A percentile compares a stretch with the other conserved stretches of the same genome.
Evolutionary conservation across 2,329 filamentous ascomycete genomes (phyloP).

Genomic region (Fusarium nanum): DNA sequence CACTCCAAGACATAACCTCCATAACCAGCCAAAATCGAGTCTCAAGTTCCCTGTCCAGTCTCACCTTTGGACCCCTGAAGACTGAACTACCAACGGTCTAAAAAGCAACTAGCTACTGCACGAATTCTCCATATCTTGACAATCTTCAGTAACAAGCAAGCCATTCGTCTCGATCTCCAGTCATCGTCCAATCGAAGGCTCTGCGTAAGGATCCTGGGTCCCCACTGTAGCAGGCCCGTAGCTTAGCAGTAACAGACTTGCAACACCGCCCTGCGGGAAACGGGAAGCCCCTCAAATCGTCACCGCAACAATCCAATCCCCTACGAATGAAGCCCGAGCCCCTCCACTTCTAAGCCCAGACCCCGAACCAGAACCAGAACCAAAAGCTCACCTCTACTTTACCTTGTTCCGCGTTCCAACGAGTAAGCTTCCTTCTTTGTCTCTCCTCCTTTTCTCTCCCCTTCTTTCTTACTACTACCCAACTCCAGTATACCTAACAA

Average conservation of each 20-base stretch:
- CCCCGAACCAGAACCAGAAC: neutral
- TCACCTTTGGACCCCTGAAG: constrained; percentile 28
- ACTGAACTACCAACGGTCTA: neutral
- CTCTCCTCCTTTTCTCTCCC: constrained; percentile 20
- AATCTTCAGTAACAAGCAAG: neutral
- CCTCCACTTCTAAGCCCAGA: constrained; percentile 20
- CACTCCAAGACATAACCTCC: constrained; percentile 17
- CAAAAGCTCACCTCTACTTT: constrained; percentile 40
- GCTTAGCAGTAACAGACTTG: constrained; percentile 9
- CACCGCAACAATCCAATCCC: constrained; percentile 42
- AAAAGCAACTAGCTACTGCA: constrained; percentile 4
- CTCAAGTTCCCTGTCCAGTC: constrained; percentile 21
- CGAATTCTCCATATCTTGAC: constrained; percentile 25
- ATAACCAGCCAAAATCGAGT: constrained; percentile 28
- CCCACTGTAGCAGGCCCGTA: constrained; percentile 25
- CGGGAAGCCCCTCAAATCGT: constrained; percentile 50
- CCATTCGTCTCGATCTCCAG: neutral
- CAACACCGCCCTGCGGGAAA: constrained; percentile 43
- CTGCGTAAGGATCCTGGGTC: neutral
- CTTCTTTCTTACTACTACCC: constrained; percentile 32
- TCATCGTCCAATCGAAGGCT: neutral
- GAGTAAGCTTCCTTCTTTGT: constrained; percentile 39
- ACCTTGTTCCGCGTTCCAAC: constrained; percentile 28
- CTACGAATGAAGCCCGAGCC: constrained; percentile 18
- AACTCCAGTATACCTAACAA: constrained; percentile 18